Percentiles rank a stretch among this genome's conserved stretches.
phyloP scores from a whole-genome alignment of 2,329 filamentous ascomycete genomes.

The Pseudopyrenochaeta lycopersici region DNA sequence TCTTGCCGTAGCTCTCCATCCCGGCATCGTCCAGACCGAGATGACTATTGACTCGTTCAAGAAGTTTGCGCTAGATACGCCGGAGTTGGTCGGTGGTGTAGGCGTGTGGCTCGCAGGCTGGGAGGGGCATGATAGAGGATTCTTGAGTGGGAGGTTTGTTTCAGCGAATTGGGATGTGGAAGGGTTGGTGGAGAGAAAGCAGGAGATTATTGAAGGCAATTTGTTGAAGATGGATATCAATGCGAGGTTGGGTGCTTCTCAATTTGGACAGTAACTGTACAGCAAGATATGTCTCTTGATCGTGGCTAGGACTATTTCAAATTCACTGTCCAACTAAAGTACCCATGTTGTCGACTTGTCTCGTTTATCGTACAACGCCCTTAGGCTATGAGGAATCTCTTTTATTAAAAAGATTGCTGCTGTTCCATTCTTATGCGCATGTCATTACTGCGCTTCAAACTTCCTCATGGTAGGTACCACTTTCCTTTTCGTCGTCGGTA shows the following conservation, averaged over 20 bases:
- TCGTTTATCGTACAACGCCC: background rate
- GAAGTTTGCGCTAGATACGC: conserved; percentile 31
- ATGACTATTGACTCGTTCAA: conserved; percentile 19
- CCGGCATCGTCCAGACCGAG: conserved; percentile 21
- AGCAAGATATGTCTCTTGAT: no score
- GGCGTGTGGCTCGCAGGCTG: conserved; percentile 36
- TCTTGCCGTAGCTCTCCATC: conserved; percentile 26
- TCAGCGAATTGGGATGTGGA: conserved; percentile 42
- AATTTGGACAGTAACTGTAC: conserved; percentile 11
- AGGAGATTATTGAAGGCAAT: conserved; percentile 20
- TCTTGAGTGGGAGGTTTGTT: conserved; percentile 38
- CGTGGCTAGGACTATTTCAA: no score
- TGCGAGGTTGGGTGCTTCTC: conserved; percentile 21
- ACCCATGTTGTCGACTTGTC: background rate
- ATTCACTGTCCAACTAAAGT: no score
- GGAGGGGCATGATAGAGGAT: conserved; percentile 25
- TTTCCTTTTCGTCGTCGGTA: conserved; percentile 3
- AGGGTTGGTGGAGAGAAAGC: conserved; percentile 29
- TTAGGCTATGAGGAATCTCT: no score
- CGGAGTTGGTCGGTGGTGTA: conserved; percentile 38
- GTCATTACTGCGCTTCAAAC: background rate
- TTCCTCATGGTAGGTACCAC: conserved; percentile 1
- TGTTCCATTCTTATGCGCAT: no score
- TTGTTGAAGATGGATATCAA: conserved; percentile 26
- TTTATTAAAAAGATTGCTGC: no score